These are phyloP conservation scores for Rhodotorula sp. DNA, from an alignment of 1,284 basidiomycete species.

Conservation along the genomic window DNA sequence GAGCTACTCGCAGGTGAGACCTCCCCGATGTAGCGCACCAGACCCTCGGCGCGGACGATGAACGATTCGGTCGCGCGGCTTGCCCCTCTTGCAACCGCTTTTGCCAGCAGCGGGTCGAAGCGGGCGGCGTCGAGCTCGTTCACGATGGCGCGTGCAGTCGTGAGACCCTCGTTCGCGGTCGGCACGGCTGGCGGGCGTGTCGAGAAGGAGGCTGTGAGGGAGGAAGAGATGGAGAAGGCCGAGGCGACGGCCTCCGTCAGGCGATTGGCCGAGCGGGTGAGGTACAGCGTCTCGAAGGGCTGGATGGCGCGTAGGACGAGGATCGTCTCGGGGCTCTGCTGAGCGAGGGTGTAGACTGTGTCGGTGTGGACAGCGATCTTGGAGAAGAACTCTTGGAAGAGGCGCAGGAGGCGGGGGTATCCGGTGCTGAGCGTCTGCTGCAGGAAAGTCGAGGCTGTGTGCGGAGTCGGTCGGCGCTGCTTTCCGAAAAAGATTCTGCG, in stretches of 20 bases:
- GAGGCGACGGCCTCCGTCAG: slow-evolving; percentile 76
- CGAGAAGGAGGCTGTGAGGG: slow-evolving; percentile 53
- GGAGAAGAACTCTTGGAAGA: slow-evolving; percentile 94
- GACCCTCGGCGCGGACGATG: slow-evolving; percentile 61
- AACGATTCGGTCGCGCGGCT: slow-evolving; percentile 67
- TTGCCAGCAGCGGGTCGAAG: slow-evolving; percentile 85
- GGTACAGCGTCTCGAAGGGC: slow-evolving; percentile 77
- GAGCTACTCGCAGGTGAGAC: not conserved
- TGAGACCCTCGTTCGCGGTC: slow-evolving; percentile 70
- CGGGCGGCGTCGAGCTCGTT: slow-evolving; percentile 91
- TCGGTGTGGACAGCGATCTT: slow-evolving; percentile 93
- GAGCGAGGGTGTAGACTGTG: slow-evolving; percentile 75
- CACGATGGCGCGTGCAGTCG: slow-evolving; percentile 70
- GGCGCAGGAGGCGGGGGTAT: slow-evolving; percentile 79
- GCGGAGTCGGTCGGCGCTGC: not conserved
- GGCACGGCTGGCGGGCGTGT: slow-evolving; percentile 47
- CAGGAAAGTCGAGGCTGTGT: slow-evolving; percentile 72
- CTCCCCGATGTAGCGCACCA: slow-evolving; percentile 60
- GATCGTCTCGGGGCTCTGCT: slow-evolving; percentile 92
- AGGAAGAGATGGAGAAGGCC: slow-evolving; percentile 58
- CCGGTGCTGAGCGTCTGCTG: slow-evolving; percentile 81
- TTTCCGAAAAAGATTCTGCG: too few relatives aligned
- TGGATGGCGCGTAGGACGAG: slow-evolving; percentile 78
- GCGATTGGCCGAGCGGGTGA: slow-evolving; percentile 76
- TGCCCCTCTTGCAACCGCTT: slow-evolving; percentile 72